Base-by-base conservation (phyloP, 139 green algal genomes). In the Coelastrella sp. region DNA sequence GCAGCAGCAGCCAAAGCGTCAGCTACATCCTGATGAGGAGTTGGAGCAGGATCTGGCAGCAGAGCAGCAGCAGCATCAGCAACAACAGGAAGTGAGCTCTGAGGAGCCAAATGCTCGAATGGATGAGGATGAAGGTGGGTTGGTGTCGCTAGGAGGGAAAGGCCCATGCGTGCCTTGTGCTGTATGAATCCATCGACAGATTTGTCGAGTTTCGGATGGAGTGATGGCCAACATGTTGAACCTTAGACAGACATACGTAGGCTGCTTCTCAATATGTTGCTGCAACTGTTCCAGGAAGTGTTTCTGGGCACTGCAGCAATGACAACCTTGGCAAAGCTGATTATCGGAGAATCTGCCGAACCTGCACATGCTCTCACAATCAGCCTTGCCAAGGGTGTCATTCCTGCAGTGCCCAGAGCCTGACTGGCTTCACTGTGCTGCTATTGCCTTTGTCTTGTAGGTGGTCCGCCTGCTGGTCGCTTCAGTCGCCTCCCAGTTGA, bases 401-500 rank as follows among this genome's bases (percentile, higher is more conserved):
- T 47, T 47, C 32, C 32, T 47, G 32, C 32, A 47, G 32, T 47
- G 32, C 32, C 32, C 32, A 47, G 32, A 47, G 32, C 32, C 17
- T 22, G 32, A 11, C 23, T 64, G 61, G 5, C 5, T 19, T 14
- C 14, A 47, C 74, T 71, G 68, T 47, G 32, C 32, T 47, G 32
- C 32, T 47, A 47, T 47, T 47, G 32, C 32, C 32, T 47, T 47
- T 47, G 32, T 47, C 32, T 71, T 73, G 84, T 54, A 32, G 59
- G 65, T 65, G 56, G 19, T 75, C 20, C 65, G 8, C 78, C 64
- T 73, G 78, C 87, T 64, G 93, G 96, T 17, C 90, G 95, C 73
- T 96, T 90, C 85, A 96, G 94, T 3, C 97, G 96, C 3, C 83
- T 19, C 60, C 96, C 96, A 14, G 85, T 97, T 61, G 71, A 92